Evolutionary conservation across 2,329 filamentous ascomycete species (phyloP).

Genomic region (Aspergillus floridensis): DNA sequence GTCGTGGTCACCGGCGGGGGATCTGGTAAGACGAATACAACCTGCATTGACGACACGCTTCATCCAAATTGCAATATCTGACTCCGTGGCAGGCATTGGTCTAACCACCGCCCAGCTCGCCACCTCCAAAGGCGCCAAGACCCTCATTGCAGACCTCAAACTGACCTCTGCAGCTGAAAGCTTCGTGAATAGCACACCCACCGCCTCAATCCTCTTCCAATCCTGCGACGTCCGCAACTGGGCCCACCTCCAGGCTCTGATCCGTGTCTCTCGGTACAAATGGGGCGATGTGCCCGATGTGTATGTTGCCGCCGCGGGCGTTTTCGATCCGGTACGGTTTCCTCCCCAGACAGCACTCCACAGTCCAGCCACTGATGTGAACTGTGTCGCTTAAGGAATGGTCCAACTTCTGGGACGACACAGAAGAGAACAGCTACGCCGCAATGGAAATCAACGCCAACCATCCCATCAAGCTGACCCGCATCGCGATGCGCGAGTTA

Average conservation of each 20-base stretch:
- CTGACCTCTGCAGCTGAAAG: conserved; percentile 4
- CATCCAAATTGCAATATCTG: background rate
- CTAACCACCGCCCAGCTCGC: background rate
- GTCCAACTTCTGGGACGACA: conserved; percentile 8
- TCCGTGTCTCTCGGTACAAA: background rate
- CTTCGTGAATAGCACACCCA: background rate
- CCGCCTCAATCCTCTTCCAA: background rate
- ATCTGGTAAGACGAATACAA: background rate
- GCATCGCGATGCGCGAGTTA: conserved; percentile 5
- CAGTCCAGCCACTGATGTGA: too few relatives aligned
- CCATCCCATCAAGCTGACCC: conserved; percentile 9
- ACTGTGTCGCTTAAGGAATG: background rate
- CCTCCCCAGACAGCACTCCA: too few relatives aligned
- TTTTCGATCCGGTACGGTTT: conserved; percentile 8
- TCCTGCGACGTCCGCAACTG: conserved; percentile 7
- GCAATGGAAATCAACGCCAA: conserved; percentile 5
- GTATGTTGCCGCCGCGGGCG: conserved; percentile 2
- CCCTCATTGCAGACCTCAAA: conserved; percentile 6
- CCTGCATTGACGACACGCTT: too few relatives aligned
- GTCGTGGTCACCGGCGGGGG: conserved; percentile 4
- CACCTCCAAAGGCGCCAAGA: background rate
- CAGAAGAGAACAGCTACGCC: conserved; percentile 2
- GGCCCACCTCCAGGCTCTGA: background rate
- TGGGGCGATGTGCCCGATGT: conserved; percentile 7
- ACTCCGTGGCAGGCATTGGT: conserved; percentile 5